These are phyloP conservation scores for Aspergillus nomiae DNA, from an alignment of 2,329 filamentous ascomycete genomes.

Conservation along the genomic window DNA sequence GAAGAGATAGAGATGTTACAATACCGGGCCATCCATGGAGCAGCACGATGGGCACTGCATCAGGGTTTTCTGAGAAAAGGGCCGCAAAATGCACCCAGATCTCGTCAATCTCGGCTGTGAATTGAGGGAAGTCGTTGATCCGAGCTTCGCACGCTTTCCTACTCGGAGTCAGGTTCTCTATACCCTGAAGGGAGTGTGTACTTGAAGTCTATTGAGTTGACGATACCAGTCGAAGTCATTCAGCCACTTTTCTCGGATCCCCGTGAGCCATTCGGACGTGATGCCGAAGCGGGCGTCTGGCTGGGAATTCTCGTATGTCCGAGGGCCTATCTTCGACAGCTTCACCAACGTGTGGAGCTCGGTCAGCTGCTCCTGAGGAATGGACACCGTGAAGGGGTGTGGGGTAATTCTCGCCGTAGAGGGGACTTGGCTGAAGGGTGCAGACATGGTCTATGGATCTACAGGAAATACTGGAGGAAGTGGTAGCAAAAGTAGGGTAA, in stretches of 20 bases:
- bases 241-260: slow-evolving; percentile 48
- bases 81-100: slow-evolving; percentile 52
- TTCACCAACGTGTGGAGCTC: slow-evolving; percentile 52
- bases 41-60: slow-evolving; percentile 52
- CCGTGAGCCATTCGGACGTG: slow-evolving; percentile 49
- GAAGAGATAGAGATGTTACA: background rate
- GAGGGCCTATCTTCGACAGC: slow-evolving; percentile 52
- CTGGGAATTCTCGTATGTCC: slow-evolving; percentile 53
- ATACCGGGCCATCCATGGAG: slow-evolving; percentile 42
- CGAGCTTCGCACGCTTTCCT: slow-evolving; percentile 40
- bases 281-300: slow-evolving; percentile 49
- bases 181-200: background rate
- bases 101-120: slow-evolving; percentile 46
- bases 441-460: slow-evolving; percentile 19
- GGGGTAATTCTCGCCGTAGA: slow-evolving; percentile 37
- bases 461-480: background rate
- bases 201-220: background rate
- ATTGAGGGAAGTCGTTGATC: slow-evolving; percentile 57
- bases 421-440: slow-evolving; percentile 35
- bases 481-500: background rate
- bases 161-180: background rate
- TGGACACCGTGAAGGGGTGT: slow-evolving; percentile 46
- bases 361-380: slow-evolving; percentile 47
- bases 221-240: slow-evolving; percentile 52
- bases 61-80: slow-evolving; percentile 49